Evolutionary conservation across 192 early-diverging fungal species (phyloP), one percentile per base, ranked within the genome.

Genomic region (Piromyces sp.): DNA sequence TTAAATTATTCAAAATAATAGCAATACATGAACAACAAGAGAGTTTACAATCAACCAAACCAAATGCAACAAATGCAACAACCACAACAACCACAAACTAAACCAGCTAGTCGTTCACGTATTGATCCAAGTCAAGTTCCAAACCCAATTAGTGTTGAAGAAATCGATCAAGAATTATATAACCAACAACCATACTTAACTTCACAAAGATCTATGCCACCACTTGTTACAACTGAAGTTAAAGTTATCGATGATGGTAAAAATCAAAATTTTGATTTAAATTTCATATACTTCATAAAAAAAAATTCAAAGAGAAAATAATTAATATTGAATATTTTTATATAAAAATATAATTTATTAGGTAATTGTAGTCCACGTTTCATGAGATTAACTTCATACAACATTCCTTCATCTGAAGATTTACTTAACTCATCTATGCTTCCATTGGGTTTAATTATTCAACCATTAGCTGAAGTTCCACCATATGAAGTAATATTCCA

Each of bases 71-170:
- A 33, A 33, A 33, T 33, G 31, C 31, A 78, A 80, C 31, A 2
- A 38, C 51, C 22, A 11, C 51, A 68, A 68, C 42, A 9, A 82
- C 86, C 80, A 28, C 86, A 87, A 81, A 81, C 84, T 22, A 80
- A 85, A 85, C 81, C 86, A n/a, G 33, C 80, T 28, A 58, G 11
- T 40, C 81, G 81, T 30, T 82, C 30, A 15, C 29, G 85, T 29
- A 99, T 99, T 80, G 95, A 99, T 84, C 96, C 97, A 4, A 93
- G 95, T 87, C 94, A 96, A 83, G 95, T 99, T 80, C 97, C 97
- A 26, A 92, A 93, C 29, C 96, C 97, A 29, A 89, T 95, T 15
- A 87, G 88, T 29, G 95, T 96, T 37, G 95, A 96, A 81, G 90
- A 92, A 80, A 85, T 86, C 26, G 96, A 99, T 84, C 95, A 97